Evolutionary conservation across 495 filamentous ascomycete genomes (phyloP), one percentile per base, ranked within the genome.

Genomic region (Penicillium herquei): DNA sequence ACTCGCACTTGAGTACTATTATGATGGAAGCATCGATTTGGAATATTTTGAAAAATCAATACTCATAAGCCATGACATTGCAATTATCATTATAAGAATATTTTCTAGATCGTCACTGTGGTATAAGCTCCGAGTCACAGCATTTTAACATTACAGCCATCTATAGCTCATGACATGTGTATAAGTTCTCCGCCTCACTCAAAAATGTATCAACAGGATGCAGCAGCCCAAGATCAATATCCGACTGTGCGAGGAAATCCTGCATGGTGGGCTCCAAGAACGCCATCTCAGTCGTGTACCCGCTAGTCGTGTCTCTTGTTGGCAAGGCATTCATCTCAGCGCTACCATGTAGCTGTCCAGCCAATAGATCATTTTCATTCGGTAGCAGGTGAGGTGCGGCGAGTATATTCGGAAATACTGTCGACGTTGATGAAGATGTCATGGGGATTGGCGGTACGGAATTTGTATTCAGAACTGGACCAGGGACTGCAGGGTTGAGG

Each of bases 261-360:
- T 77, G 72, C 74, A 77, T 77, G 6, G 72, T 77, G 35, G 74
- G 74, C 49, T 77, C 72, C 49, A 77, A 50, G 40, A 77, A 77
- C 17, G 74, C 66, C 74, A 77, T 77, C 34, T 71, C 72, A 0
- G 74, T 75, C 32, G 72, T 75, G 51, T 74, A 74, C 39, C 73
- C 73, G 14, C 52, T 56, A 1, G 59, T 44, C 0, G 52, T 54
- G 34, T 65, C 61, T 17, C 57, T 33, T 8, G 46, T 34, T 3
- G 65, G 56, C 16, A 59, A 45, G 3, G 43, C 31, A 58, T 66
- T 61, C 8, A 50, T n/a, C 39, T 61, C 57, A 3, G 30, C 14
- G 0, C 35, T 52, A 33, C 39, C 26, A 21, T 5, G 14, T 26
- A 33, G n/a, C 8, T 43, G 45, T 14, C 30, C 53, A 40, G 40